Evolutionary conservation across 148 eudicot genomes (phyloP), one percentile per base, ranked within the genome.

Genomic region (Heliamphora exappendiculata): DNA sequence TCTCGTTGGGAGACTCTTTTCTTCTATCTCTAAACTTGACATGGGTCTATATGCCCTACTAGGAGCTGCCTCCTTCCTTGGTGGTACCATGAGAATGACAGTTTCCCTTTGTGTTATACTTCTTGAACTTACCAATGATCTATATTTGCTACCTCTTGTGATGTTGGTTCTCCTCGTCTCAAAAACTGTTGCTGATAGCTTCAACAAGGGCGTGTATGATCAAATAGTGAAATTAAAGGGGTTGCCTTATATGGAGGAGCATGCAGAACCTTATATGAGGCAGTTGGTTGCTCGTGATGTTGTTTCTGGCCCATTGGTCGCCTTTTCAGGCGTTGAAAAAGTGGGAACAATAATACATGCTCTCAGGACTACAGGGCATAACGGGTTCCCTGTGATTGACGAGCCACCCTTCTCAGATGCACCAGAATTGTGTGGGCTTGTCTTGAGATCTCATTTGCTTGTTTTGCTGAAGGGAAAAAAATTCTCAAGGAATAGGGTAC

Each of bases 81-180:
- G 97, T 73, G 97, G 97, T 66, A 92, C 97, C 8, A 92, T 92
- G 97, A 88, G 97, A 72, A 92, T 92, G 97, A 92, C 97, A 0
- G 97, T 92, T 11, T 92, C 97, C 2, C 83, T 92, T 28, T 92
- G 97, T 76, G 89, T 92, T 63, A 92, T 92, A 33, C 84, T 92
- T 34, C 88, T 92, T 20, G 97, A 92, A 72, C 89, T 92, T 19
- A 92, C 97, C 2, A 87, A 90, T 65, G 79, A 92, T 80, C 87
- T 92, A 5, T 37, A 87, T 3, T 85, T 92, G 92, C 91, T 92
- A 51, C 97, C 97, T 1, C 65, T 92, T 12, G 79, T 87, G 37
- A 92, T 92, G 97, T 73, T 92, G 13, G 94, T 87, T 45, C 90
- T 92, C 37, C 88, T 92, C 2, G 82, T 92, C 9, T 92, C 97